phyloP scores from a whole-genome alignment of 2,329 filamentous ascomycete genomes.

The Calonectria hawksworthii region DNA sequence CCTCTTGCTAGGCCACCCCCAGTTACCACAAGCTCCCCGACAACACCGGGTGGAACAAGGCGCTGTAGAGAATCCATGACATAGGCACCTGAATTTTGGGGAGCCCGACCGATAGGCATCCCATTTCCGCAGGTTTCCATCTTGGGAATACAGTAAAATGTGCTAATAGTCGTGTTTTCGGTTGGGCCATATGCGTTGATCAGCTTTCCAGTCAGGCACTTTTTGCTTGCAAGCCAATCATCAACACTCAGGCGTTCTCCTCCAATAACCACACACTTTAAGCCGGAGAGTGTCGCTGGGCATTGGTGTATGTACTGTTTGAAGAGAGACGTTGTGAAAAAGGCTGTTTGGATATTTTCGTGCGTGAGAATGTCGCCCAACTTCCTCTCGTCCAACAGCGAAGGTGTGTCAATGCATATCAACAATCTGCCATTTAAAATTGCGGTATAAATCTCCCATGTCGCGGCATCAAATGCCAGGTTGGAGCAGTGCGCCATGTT shows the following conservation, averaged over 20 bases:
- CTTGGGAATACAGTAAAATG: background rate
- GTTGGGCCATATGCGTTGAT: constrained; percentile 36
- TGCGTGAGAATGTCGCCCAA: background rate
- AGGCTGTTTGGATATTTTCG: background rate
- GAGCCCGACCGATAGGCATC: background rate
- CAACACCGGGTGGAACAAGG: constrained; percentile 42
- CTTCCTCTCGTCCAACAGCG: background rate
- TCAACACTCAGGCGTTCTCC: constrained; percentile 28
- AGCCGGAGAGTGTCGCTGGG: constrained; percentile 2
- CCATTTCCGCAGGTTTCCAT: constrained; percentile 6
- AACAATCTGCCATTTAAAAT: background rate
- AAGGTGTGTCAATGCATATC: background rate
- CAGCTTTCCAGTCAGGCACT: background rate
- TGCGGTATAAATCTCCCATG: constrained; percentile 1
- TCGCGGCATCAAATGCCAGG: background rate
- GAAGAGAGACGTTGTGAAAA: constrained; percentile 36
- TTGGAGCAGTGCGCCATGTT: background rate
- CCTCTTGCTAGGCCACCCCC: constrained; percentile 32
- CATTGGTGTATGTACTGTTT: constrained; percentile 37
- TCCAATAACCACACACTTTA: constrained; percentile 29
- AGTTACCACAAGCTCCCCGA: constrained; percentile 47
- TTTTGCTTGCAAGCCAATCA: background rate
- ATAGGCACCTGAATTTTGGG: constrained; percentile 18
- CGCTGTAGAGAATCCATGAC: constrained; percentile 42
- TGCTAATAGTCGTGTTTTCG: constrained; percentile 20